Base-by-base conservation (phyloP, 2,329 filamentous ascomycete genomes). In the Colletotrichum sp. region DNA sequence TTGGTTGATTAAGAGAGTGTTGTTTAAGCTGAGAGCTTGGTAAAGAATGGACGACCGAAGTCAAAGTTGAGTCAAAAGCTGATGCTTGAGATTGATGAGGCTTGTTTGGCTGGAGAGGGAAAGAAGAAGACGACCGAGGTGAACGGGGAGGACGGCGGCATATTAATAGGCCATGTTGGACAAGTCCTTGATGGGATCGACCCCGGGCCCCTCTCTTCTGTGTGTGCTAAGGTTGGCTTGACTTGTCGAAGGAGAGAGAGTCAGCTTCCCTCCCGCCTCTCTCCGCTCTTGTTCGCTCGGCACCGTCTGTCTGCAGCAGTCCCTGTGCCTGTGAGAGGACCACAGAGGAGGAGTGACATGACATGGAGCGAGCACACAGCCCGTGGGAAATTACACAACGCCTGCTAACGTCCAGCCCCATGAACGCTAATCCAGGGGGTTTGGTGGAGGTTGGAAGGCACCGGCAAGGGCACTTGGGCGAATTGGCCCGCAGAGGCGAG, bases 1-100 rank as follows among this genome's bases (percentile, higher is more conserved):
- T 34, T 62, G 29, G 59, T 79, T 80, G 81, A 81, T 81, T 80
- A 77, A 81, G 80, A 80, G 79, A 82, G 77, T 78, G 79, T 59
- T 39, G 62, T 81, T 78, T 79, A 82, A 83, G 82, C 80, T 78
- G 70, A 74, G 80, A 81, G 80, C 83, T 83, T 84, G 80, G 71
- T 81, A 89, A 90, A 88, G 89, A 90, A 85, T 90, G 89, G 89
- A 90, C 89, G 89, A 90, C 89, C 88, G 88, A 89, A 86, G 88
- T 90, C 88, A 90, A 86, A 79, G 75, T 77, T 81, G 85, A 86
- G 85, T 86, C 83, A 85, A 85, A 82, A 81, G 82, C 83, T 78
- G 80, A 79, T 78, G 82, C 81, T 83, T 76, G 72, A 73, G 83
- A 82, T 81, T 83, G 80, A 82, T 80, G 79, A 81, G 85, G 86